A percentile compares a stretch with the other conserved stretches of the same genome.
Evolutionary conservation across 176 grass and related monocot species (phyloP).

Genomic region (Lolium perenne): DNA sequence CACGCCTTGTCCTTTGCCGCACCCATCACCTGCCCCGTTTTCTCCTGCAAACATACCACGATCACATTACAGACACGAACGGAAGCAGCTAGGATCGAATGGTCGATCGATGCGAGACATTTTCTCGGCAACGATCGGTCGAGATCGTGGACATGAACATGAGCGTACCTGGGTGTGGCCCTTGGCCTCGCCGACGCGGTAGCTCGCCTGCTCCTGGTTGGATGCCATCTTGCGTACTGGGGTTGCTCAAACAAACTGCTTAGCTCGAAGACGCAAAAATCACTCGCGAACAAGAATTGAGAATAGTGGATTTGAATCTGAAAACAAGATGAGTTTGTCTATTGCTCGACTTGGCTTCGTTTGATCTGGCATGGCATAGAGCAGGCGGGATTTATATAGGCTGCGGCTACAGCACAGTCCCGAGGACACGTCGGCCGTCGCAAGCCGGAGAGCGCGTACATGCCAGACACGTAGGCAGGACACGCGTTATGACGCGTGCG

Average conservation of each 20-base stretch:
- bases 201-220: constrained; percentile 42
- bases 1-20: constrained; percentile 40
- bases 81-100: too few species aligned
- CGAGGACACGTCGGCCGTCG: neutral
- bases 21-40: constrained; percentile 34
- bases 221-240: constrained; percentile 42
- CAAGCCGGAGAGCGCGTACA: neutral
- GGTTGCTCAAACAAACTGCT: too few species aligned
- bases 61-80: neutral
- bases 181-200: constrained; percentile 57
- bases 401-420: neutral
- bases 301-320: neutral
- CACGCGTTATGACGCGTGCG: too few species aligned
- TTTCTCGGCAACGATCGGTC: too few species aligned
- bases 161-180: constrained; percentile 45
- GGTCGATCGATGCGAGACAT: too few species aligned
- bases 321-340: neutral
- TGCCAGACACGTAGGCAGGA: too few species aligned
- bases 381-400: neutral
- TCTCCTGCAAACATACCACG: constrained; percentile 26
- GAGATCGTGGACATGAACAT: too few species aligned
- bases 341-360: neutral
- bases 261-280: too few species aligned
- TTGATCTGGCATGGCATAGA: neutral
- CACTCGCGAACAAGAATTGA: neutral